Evolutionary conservation across 176 grass and related monocot species (phyloP).

Genomic region (Eremochloa ophiuroides): DNA sequence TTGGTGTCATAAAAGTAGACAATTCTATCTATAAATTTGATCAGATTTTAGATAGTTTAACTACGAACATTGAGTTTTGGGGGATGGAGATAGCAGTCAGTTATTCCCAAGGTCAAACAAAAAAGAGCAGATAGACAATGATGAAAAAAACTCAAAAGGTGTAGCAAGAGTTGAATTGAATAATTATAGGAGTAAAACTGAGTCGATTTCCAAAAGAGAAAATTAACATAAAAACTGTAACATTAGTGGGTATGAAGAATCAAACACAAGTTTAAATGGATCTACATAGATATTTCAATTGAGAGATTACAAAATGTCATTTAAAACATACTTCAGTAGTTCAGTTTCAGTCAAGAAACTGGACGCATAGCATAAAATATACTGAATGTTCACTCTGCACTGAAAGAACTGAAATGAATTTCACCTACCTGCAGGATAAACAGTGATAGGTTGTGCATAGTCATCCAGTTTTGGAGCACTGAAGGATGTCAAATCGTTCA

Average conservation of each 20-base stretch:
- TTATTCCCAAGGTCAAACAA: neutral
- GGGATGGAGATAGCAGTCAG: neutral
- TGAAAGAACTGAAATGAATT: neutral
- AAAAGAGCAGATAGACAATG: neutral
- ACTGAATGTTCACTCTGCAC: neutral
- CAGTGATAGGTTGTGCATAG: conserved; percentile 47
- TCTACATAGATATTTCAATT: neutral
- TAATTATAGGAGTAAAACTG: neutral
- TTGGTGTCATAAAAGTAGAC: neutral
- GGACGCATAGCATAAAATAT: conserved; percentile 2
- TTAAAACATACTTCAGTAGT: neutral
- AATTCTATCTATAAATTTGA: neutral
- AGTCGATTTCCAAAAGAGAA: neutral
- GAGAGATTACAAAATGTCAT: neutral
- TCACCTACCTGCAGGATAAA: conserved; percentile 57
- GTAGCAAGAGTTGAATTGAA: neutral
- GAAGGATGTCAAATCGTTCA: conserved; percentile 34
- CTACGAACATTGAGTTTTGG: neutral
- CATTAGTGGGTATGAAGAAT: neutral
- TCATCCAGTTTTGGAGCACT: conserved; percentile 48
- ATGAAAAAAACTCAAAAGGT: neutral
- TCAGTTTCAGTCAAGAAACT: conserved; percentile 1
- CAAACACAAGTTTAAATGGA: neutral
- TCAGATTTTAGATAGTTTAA: neutral
- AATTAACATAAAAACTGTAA: neutral